Evolutionary conservation across 2,329 filamentous ascomycete genomes (phyloP), one percentile per base, ranked within the genome.

Genomic region (Colletotrichum gloeosporioides): DNA sequence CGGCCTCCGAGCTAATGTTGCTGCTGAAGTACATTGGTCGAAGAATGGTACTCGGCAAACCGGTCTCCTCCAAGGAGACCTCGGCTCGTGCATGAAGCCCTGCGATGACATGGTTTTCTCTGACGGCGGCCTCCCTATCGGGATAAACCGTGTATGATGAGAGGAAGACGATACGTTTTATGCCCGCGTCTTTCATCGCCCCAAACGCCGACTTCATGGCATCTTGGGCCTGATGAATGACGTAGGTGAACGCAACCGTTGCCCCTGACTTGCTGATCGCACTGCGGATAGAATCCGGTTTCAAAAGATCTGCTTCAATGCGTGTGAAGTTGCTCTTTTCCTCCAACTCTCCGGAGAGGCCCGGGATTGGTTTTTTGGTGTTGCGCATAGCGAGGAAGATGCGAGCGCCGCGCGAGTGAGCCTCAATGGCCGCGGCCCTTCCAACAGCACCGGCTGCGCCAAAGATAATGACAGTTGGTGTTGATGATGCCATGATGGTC

Each of bases 341-440:
- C 64, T 86, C 84, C 22, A 81, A 39, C 5, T 82, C 77, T 18
- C 8, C 3, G 12, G 53, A 22, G 8, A 69, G 31, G 3, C 67
- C 67, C 4, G 49, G 83, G 44, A 89, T 86, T 6, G 82, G 15
- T 77, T 90, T 90, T 27, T 77, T 75, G 6, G 83, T 78, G 80
- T 89, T 83, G 15, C 89, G 85, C 86, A 90, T 87, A 3, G 87
- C 88, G 3, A 91, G 85, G 63, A 82, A 81, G 8, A 90, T 87
- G 34, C 85, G 86, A 39, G 85, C 85, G 18, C 87, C 88, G 36
- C 81, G 82, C 36, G 82, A 71, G 12, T 82, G 81, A 32, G 88
- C 87, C 32, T 82, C 81, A 16, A 78, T 81, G 7, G 88, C 88
- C 4, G 84, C 82, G 10, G 80, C 79, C 29, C 84, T 85, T 63